Percentiles rank a stretch among this genome's conserved stretches.
Conservation (phyloP, 768 basidiomycete species). For the Tylopilus intermedius region DNA sequence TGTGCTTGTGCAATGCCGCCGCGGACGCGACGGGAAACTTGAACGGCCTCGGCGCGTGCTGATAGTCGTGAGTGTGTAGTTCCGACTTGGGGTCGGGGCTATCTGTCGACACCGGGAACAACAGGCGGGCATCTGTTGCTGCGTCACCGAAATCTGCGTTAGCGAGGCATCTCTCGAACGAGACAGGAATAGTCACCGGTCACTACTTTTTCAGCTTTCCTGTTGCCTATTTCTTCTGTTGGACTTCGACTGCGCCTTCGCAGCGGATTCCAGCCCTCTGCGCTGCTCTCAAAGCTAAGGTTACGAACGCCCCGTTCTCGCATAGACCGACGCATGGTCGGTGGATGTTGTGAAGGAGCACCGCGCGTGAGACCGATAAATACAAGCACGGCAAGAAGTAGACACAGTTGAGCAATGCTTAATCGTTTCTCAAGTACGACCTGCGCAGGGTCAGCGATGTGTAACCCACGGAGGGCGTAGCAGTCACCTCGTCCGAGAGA, state of each 20-base stretch:
- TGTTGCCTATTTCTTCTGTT: conserved; percentile 9
- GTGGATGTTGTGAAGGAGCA: conserved; percentile 32
- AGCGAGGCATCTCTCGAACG: not conserved
- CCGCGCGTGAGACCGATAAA: conserved; percentile 87
- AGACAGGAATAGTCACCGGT: conserved; percentile 5
- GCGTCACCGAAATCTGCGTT: not conserved
- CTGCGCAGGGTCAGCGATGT: conserved; percentile 34
- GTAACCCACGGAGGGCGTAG: not conserved
- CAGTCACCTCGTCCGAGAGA: conserved; percentile 72
- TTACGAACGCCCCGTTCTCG: conserved; percentile 55
- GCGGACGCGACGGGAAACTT: not conserved
- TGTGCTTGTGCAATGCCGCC: conserved; percentile 8
- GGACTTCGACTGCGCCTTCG: conserved; percentile 31
- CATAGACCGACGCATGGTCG: conserved; percentile 24
- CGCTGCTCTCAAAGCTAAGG: conserved; percentile 53
- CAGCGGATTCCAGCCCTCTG: conserved; percentile 29
- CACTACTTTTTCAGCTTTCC: conserved; percentile 12
- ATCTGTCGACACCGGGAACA: not conserved
- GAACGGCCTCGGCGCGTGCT: not conserved
- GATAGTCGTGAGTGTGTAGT: not conserved
- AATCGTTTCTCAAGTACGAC: conserved; percentile 85
- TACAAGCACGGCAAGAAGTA: conserved; percentile 76
- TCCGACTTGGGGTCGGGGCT: not conserved
- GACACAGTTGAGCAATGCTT: conserved; percentile 80
- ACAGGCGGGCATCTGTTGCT: not conserved